phyloP scores from a whole-genome alignment of 495 filamentous ascomycete species.

The Parmelia sp. region DNA sequence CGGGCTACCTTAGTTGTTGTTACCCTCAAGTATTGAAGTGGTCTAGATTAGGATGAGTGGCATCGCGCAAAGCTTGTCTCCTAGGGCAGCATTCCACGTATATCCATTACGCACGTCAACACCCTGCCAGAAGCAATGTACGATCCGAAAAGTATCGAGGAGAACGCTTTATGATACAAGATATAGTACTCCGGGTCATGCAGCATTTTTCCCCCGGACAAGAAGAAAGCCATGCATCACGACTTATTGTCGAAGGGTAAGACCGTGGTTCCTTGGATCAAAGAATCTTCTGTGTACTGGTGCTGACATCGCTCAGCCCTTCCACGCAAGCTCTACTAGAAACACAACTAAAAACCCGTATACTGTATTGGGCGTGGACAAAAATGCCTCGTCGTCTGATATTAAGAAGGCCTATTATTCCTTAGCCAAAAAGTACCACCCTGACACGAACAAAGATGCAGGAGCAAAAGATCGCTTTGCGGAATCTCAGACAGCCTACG shows the following conservation, averaged over 20 bases:
- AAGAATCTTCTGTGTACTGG: not conserved
- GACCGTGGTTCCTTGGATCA: not conserved
- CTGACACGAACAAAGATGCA: constrained; percentile 93
- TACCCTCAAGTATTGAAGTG: not conserved
- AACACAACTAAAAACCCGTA: constrained; percentile 77
- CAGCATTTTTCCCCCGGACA: constrained; percentile 9
- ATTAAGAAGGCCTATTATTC: constrained; percentile 99
- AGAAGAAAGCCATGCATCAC: constrained; percentile 11
- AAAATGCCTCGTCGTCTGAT: constrained; percentile 69
- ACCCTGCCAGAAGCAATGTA: constrained; percentile 20
- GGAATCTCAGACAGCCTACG: constrained; percentile 87
- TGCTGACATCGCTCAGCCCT: constrained; percentile 46
- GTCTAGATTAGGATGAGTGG: constrained; percentile 30
- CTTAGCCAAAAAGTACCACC: constrained; percentile 96
- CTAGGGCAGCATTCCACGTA: constrained; percentile 27
- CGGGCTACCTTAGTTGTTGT: not conserved
- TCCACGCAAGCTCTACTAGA: constrained; percentile 63
- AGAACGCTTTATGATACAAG: constrained; percentile 9
- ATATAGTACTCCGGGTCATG: not conserved
- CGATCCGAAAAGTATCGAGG: constrained; percentile 20
- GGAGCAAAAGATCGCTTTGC: constrained; percentile 87
- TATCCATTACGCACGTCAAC: constrained; percentile 24
- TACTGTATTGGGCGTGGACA: constrained; percentile 73
- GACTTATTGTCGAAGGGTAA: constrained; percentile 10
- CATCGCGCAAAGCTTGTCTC: constrained; percentile 25